These are phyloP conservation scores for Corynascus novoguineensis DNA, from an alignment of 495 filamentous ascomycete genomes.

Conservation along the genomic window DNA sequence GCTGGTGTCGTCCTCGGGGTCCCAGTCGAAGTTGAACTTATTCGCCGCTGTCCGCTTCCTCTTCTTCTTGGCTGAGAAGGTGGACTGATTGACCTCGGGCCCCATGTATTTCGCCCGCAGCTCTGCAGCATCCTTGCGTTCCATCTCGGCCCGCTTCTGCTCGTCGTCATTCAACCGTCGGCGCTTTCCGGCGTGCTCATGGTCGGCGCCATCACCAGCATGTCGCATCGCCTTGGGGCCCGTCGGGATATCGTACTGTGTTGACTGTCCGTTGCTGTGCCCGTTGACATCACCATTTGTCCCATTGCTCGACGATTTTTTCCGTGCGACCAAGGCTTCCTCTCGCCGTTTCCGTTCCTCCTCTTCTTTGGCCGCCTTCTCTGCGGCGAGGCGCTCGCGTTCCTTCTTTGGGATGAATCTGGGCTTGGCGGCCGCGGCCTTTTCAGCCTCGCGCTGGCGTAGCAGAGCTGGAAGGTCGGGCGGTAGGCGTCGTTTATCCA, in stretches of 20 bases:
- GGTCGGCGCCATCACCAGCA: conserved; percentile 30
- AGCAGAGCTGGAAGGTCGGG: conserved; percentile 46
- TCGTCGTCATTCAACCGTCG: conserved; percentile 28
- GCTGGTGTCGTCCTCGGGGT: conserved; percentile 90
- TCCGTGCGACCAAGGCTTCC: conserved; percentile 30
- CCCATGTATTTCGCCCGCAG: conserved; percentile 90
- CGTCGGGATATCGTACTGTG: conserved; percentile 54
- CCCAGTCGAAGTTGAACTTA: conserved; percentile 99
- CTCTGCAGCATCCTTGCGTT: conserved; percentile 71
- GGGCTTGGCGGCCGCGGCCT: conserved; percentile 57
- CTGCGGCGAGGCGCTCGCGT: conserved; percentile 77
- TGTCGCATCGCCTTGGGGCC: conserved; percentile 73
- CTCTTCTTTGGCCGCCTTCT: conserved; percentile 80
- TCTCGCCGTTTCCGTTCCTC: conserved; percentile 59
- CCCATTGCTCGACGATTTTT: conserved; percentile 16
- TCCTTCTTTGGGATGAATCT: conserved; percentile 89
- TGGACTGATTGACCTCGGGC: conserved; percentile 77
- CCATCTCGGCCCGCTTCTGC: conserved; percentile 54
- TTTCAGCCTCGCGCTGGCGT: conserved; percentile 44
- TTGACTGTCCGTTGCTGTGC: conserved; percentile 10
- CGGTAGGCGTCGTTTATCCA: conserved; percentile 30
- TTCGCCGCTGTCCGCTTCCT: conserved; percentile 85
- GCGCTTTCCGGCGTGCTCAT: conserved; percentile 25
- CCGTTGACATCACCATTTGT: conserved; percentile 11
- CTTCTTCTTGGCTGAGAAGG: conserved; percentile 95